Percentiles rank a stretch among this genome's conserved stretches.
These are phyloP conservation scores for Neurospora sublineolata DNA, from an alignment of 495 filamentous ascomycete species.

Conservation along the genomic window DNA sequence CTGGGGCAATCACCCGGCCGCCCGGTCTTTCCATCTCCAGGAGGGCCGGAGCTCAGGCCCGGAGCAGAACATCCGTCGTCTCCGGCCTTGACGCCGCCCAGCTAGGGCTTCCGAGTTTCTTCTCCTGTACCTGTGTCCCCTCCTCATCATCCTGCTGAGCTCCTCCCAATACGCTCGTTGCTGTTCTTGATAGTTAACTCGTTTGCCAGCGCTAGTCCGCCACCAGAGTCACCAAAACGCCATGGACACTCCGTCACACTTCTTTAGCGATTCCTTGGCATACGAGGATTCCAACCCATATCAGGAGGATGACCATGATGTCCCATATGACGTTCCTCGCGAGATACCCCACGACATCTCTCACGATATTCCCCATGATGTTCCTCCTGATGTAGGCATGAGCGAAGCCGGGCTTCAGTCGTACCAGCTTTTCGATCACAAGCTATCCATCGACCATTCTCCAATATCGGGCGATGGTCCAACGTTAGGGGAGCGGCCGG, in stretches of 20 bases:
- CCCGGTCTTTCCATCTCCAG: slow-evolving; percentile 3
- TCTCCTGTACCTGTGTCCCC: neutral
- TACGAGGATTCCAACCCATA: slow-evolving; percentile 15
- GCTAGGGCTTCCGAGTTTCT: neutral
- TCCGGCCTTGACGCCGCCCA: neutral
- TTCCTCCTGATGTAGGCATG: neutral
- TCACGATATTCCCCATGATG: neutral
- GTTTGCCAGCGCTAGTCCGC: neutral
- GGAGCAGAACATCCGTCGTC: neutral
- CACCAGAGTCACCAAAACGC: neutral
- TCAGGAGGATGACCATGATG: slow-evolving; percentile 13
- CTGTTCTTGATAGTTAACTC: neutral
- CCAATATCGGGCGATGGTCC: neutral
- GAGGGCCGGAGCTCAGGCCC: slow-evolving; percentile 10
- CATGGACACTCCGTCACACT: slow-evolving; percentile 20
- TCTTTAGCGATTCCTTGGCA: slow-evolving; percentile 19
- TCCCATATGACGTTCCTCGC: neutral
- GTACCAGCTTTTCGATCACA: slow-evolving; percentile 8
- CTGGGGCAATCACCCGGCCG: neutral
- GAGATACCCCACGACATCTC: neutral
- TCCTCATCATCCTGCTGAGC: neutral
- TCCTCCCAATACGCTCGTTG: neutral
- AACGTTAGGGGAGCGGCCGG: slow-evolving; percentile 1
- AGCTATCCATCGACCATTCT: slow-evolving; percentile 2
- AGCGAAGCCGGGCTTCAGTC: slow-evolving; percentile 3